phyloP scores from a whole-genome alignment of 768 basidiomycete species.

The Kwoniella heveanensis region DNA sequence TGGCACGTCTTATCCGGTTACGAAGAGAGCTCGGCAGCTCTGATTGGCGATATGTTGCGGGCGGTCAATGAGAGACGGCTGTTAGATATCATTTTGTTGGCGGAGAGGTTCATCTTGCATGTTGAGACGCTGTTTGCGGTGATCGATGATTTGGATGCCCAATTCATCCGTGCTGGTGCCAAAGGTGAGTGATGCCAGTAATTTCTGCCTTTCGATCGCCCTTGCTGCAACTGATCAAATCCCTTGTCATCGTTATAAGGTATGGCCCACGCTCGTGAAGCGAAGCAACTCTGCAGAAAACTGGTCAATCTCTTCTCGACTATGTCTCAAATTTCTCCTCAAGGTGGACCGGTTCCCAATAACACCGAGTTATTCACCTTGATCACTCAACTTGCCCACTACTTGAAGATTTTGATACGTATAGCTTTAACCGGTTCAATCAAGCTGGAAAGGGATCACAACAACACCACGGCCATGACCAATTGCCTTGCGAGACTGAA shows the following conservation, averaged over 20 bases:
- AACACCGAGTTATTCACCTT: conserved; percentile 95
- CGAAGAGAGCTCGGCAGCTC: conserved; percentile 98
- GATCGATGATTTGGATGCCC: conserved; percentile 91
- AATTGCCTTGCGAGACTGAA: conserved; percentile 92
- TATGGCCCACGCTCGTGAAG: conserved; percentile 97
- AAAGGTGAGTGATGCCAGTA: conserved; percentile 67
- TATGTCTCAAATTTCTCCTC: conserved; percentile 76
- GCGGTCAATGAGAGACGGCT: conserved; percentile 97
- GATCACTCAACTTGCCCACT: conserved; percentile 98
- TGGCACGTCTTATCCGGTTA: conserved; percentile 99
- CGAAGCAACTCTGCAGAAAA: conserved; percentile 97
- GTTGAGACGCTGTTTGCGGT: conserved; percentile 97
- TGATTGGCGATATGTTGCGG: conserved; percentile 97
- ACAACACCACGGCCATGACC: conserved; percentile 77
- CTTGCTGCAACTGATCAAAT: background rate
- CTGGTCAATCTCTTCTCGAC: conserved; percentile 97
- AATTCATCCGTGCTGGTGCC: conserved; percentile 74
- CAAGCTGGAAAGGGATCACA: conserved; percentile 89
- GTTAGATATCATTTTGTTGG: conserved; percentile 95
- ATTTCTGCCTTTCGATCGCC: no score
- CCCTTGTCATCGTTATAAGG: conserved; percentile 59
- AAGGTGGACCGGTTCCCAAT: conserved; percentile 33
- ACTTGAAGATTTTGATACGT: conserved; percentile 97
- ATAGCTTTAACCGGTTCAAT: conserved; percentile 95
- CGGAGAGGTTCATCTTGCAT: conserved; percentile 96